Conservation (phyloP, 176 grass and related monocot genomes). For the Eleusine coracana region DNA sequence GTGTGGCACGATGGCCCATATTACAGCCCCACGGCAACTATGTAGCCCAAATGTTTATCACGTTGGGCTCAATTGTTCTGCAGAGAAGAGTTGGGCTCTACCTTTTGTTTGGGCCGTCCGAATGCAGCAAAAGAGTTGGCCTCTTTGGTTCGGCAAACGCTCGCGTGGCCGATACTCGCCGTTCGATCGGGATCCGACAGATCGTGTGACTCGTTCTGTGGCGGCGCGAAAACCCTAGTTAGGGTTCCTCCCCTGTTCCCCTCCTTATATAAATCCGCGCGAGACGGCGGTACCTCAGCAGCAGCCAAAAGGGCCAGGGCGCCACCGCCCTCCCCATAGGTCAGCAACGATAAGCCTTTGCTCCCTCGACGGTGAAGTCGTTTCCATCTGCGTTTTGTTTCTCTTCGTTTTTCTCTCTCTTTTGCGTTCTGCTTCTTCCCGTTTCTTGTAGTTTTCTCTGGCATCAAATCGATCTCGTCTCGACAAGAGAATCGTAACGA, state of each 20-base stretch:
- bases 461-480: neutral
- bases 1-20: too few species aligned
- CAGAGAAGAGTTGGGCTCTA: neutral
- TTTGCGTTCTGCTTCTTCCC: neutral
- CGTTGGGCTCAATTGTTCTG: neutral
- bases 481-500: constrained; percentile 13
- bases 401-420: too few species aligned
- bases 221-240: neutral
- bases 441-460: neutral
- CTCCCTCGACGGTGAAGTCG: too few species aligned
- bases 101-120: neutral
- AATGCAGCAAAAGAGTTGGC: too few species aligned
- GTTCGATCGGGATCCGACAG: neutral
- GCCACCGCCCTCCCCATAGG: neutral
- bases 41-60: neutral
- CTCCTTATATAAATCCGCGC: constrained; percentile 27
- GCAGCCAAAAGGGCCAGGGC: neutral
- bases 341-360: neutral
- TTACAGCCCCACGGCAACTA: too few species aligned
- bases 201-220: neutral
- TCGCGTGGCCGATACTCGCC: neutral
- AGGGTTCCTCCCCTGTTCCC: constrained; percentile 4
- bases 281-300: neutral
- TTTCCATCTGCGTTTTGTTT: neutral
- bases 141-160: neutral